These are phyloP conservation scores for Acer campestre DNA, from an alignment of 345 rosid genomes.

Conservation along the genomic window DNA sequence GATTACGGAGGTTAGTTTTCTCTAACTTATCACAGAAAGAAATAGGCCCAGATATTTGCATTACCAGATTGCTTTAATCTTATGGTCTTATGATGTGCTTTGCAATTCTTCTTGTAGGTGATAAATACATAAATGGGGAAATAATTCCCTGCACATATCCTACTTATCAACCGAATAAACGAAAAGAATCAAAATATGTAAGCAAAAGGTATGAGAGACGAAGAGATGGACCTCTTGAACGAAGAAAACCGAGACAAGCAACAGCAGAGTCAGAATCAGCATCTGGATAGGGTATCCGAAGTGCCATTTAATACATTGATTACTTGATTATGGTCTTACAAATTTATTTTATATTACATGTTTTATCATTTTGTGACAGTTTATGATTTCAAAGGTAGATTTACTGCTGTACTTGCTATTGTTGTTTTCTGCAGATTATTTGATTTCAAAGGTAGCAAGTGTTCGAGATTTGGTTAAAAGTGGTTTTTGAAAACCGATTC, in stretches of 20 bases:
- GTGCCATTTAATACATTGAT: neutral
- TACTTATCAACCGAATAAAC: conserved; percentile 85
- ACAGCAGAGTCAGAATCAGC: conserved; percentile 55
- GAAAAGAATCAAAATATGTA: conserved; percentile 59
- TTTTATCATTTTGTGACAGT: conserved; percentile 5
- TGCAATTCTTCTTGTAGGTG: conserved; percentile 45
- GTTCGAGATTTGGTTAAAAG: too few relatives aligned
- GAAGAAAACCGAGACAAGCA: conserved; percentile 62
- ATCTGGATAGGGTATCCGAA: conserved; percentile 30
- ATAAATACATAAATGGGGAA: conserved; percentile 92
- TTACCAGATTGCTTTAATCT: neutral
- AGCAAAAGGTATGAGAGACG: conserved; percentile 76
- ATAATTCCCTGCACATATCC: conserved; percentile 93
- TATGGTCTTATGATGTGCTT: neutral
- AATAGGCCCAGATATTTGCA: neutral
- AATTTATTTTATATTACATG: neutral
- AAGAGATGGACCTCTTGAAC: conserved; percentile 79
- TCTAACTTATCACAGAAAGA: neutral
- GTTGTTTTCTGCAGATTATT: too few relatives aligned
- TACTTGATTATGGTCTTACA: neutral
- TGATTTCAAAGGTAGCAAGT: too few relatives aligned
- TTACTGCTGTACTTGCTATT: neutral
- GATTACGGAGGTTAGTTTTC: conserved; percentile 84
- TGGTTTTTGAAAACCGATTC: too few relatives aligned
- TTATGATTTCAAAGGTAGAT: neutral